Conservation (phyloP, 139 green algal genomes). For the Picochlorum costavermella region DNA sequence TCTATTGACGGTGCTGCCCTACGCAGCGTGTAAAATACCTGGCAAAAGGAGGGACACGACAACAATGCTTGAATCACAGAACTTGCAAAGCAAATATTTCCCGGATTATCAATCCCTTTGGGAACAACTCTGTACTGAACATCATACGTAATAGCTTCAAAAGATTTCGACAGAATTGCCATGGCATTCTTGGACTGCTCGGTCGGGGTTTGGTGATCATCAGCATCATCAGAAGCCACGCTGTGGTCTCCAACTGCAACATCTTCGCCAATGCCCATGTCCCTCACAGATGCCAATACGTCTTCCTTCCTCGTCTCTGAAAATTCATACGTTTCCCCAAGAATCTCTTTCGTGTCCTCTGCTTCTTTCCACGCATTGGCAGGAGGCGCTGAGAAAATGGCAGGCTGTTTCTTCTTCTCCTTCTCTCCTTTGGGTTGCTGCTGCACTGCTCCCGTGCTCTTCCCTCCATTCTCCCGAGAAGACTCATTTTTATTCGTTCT, state of each 20-base stretch:
- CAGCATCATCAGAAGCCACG: too few species aligned
- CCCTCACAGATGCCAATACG: neutral
- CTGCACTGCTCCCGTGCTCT: too few species aligned
- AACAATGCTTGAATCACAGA: constrained; percentile 66
- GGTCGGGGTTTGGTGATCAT: too few species aligned
- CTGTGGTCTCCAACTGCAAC: too few species aligned
- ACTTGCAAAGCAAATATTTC: constrained; percentile 81
- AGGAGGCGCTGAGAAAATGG: neutral
- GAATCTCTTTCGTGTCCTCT: neutral
- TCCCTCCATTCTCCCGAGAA: too few species aligned
- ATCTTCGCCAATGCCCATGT: neutral
- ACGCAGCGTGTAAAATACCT: constrained; percentile 38
- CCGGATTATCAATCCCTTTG: constrained; percentile 62
- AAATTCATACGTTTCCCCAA: too few species aligned
- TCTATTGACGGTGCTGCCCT: constrained; percentile 34
- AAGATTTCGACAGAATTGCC: too few species aligned
- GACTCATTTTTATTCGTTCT: neutral
- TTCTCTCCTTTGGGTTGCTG: neutral
- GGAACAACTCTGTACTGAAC: constrained; percentile 26
- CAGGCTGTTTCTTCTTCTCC: neutral
- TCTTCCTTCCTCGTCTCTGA: neutral
- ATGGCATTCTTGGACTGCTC: too few species aligned
- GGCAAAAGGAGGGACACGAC: constrained; percentile 50
- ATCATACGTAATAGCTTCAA: too few species aligned
- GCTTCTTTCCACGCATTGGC: neutral